These are phyloP conservation scores for Colletotrichum echinochloae DNA, from an alignment of 2,329 filamentous ascomycete genomes.

Conservation along the genomic window DNA sequence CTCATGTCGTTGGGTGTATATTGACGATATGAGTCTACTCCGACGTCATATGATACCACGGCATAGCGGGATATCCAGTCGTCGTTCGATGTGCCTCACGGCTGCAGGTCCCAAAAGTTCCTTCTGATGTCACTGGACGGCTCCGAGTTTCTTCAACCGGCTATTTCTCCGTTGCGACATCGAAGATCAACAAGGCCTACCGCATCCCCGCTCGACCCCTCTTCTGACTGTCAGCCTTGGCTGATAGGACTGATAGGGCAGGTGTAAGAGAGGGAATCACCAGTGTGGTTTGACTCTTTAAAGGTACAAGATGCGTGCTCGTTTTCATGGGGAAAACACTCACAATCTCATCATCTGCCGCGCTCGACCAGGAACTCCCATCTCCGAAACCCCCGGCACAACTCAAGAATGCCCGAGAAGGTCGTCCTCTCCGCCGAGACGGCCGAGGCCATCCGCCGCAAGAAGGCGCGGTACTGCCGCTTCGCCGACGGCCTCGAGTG, in stretches of 20 bases:
- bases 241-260: no score
- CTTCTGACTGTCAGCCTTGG: background rate
- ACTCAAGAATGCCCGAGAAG: background rate
- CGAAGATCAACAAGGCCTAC: background rate
- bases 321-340: no score
- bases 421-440: conserved; percentile 19
- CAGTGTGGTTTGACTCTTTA: no score
- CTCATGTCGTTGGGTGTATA: background rate
- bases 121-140: background rate
- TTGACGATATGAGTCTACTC: no score
- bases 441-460: conserved; percentile 40
- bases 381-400: background rate
- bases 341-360: no score
- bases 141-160: background rate
- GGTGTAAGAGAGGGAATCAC: background rate
- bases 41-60: background rate
- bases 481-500: conserved; percentile 34
- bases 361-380: no score
- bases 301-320: no score
- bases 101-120: background rate
- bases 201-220: background rate
- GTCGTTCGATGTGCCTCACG: background rate
- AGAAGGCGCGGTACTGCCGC: conserved; percentile 39
- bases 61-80: background rate
- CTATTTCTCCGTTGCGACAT: background rate